Conservation (phyloP, 306 rosid species). For the Ochetophila trinervis region DNA sequence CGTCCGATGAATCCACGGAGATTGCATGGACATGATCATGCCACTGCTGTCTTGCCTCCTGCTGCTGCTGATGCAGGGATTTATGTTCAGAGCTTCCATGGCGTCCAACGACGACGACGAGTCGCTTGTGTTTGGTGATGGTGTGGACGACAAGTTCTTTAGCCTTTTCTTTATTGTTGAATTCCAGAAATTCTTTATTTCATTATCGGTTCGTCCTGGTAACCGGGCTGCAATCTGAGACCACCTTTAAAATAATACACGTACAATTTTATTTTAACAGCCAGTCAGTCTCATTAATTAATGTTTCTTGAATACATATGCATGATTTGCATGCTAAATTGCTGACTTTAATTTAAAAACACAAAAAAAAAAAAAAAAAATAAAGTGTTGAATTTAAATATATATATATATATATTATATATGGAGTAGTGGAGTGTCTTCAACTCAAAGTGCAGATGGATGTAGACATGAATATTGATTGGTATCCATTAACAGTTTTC, state of each 20-base stretch:
- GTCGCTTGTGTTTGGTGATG: slow-evolving; percentile 62
- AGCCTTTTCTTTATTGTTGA: slow-evolving; percentile 90
- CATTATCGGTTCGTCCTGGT: slow-evolving; percentile 92
- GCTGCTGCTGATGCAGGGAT: too few relatives aligned
- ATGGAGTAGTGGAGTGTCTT: slow-evolving; percentile 31
- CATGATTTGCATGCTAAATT: slow-evolving; percentile 45
- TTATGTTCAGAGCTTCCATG: slow-evolving; percentile 8
- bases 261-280: background rate
- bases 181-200: slow-evolving; percentile 94
- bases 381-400: too few relatives aligned
- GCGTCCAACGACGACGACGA: slow-evolving; percentile 47
- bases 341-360: slow-evolving; percentile 3
- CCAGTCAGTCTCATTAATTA: too few relatives aligned
- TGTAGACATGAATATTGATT: slow-evolving; percentile 20
- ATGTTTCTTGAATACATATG: slow-evolving; percentile 20
- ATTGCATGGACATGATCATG: slow-evolving; percentile 36
- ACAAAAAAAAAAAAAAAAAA: background rate
- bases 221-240: slow-evolving; percentile 93
- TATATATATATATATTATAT: too few relatives aligned
- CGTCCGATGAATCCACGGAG: slow-evolving; percentile 27
- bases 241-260: slow-evolving; percentile 52
- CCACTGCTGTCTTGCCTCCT: slow-evolving; percentile 32
- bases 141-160: slow-evolving; percentile 49
- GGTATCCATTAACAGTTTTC: too few relatives aligned
- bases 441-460: slow-evolving; percentile 41